A percentile compares a stretch with the other conserved stretches of the same genome.
phyloP scores from a whole-genome alignment of 768 basidiomycete species.

The Naganishia vishniacii region DNA sequence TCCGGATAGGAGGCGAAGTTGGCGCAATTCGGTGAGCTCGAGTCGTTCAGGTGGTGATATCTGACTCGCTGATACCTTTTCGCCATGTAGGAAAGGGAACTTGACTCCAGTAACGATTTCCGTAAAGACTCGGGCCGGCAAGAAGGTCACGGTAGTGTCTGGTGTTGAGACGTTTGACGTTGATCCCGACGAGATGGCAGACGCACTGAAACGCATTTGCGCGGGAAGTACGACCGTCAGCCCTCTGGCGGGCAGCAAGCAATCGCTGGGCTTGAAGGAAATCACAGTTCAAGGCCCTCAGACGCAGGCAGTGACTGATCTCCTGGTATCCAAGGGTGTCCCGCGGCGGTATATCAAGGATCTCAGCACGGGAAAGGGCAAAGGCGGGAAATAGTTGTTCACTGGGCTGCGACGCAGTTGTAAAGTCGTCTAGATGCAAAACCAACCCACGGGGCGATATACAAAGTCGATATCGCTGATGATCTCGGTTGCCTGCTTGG shows the following conservation, averaged over 20 bases:
- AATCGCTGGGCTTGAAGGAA: slow-evolving; percentile 53
- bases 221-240: slow-evolving; percentile 63
- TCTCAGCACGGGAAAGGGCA: slow-evolving; percentile 8
- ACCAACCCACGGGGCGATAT: neutral
- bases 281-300: slow-evolving; percentile 85
- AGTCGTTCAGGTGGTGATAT: slow-evolving; percentile 25
- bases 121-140: slow-evolving; percentile 69
- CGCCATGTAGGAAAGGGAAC: slow-evolving; percentile 50
- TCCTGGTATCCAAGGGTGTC: slow-evolving; percentile 64
- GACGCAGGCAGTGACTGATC: slow-evolving; percentile 59
- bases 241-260: slow-evolving; percentile 38
- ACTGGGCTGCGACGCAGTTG: neutral
- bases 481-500: neutral
- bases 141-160: slow-evolving; percentile 69
- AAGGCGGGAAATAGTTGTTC: slow-evolving; percentile 10
- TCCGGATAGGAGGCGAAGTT: slow-evolving; percentile 47
- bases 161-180: slow-evolving; percentile 74
- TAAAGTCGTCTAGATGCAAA: neutral
- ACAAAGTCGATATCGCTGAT: neutral
- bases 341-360: slow-evolving; percentile 73
- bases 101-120: slow-evolving; percentile 65
- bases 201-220: slow-evolving; percentile 69
- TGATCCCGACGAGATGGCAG: slow-evolving; percentile 66
- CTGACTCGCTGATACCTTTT: neutral
- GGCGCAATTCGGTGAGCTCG: slow-evolving; percentile 34